Evolutionary conservation across 2,329 filamentous ascomycete species (phyloP).

Genomic region (Monilinia aucupariae): DNA sequence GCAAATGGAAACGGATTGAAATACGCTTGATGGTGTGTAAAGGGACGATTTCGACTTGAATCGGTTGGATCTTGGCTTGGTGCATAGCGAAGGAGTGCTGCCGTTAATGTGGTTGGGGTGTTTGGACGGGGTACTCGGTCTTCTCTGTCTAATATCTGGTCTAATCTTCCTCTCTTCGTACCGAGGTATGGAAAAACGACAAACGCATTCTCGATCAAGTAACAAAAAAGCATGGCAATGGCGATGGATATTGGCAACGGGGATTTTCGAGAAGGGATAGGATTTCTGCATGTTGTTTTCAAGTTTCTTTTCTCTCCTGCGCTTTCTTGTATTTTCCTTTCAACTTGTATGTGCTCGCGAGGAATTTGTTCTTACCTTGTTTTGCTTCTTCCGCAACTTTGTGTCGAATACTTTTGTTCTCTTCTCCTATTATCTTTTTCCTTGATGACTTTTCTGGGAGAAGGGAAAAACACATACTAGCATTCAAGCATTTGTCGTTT

Average conservation of each 20-base stretch:
- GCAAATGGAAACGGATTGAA: constrained; percentile 19
- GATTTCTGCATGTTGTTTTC: constrained; percentile 16
- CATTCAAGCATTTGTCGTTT: constrained; percentile 12
- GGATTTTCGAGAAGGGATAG: constrained; percentile 9
- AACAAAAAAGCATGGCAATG: constrained; percentile 20
- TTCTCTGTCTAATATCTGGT: constrained; percentile 16
- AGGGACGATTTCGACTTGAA: constrained; percentile 16
- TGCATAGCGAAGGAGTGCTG: constrained; percentile 32
- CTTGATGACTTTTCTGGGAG: constrained; percentile 6
- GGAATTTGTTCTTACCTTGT: constrained; percentile 2
- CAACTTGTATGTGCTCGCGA: constrained; percentile 7
- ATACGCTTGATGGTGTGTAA: constrained; percentile 21
- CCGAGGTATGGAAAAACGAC: constrained; percentile 13
- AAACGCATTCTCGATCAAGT: constrained; percentile 13
- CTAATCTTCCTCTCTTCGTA: constrained; percentile 11
- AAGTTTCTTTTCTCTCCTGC: constrained; percentile 2
- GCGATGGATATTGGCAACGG: constrained; percentile 15
- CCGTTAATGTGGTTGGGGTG: constrained; percentile 19
- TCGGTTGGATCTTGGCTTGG: constrained; percentile 22
- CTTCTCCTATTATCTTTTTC: constrained; percentile 11
- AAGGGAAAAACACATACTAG: constrained; percentile 10
- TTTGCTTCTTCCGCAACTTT: constrained; percentile 10
- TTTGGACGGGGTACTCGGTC: constrained; percentile 22
- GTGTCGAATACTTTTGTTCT: constrained; percentile 12
- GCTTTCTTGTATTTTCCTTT: constrained; percentile 11